Evolutionary conservation across 2,329 filamentous ascomycete species (phyloP).

Genomic region (Colletotrichum noveboracense): DNA sequence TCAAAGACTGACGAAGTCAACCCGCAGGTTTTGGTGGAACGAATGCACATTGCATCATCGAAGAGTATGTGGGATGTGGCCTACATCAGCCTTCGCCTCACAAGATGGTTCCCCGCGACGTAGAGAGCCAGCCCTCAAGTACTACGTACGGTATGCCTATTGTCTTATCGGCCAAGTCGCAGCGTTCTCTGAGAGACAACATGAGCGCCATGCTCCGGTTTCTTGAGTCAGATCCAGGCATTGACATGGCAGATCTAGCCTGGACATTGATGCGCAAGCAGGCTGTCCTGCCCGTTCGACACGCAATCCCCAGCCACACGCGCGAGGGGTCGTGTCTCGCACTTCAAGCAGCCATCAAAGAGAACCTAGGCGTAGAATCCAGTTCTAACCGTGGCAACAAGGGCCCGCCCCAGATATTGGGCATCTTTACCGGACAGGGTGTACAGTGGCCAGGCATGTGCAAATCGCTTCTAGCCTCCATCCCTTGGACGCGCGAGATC

Average conservation of each 20-base stretch:
- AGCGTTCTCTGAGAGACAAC: neutral
- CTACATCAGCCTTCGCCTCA: neutral
- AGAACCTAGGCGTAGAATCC: neutral
- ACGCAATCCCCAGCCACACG: neutral
- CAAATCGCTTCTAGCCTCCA: neutral
- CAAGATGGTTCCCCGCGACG: neutral
- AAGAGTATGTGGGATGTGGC: neutral
- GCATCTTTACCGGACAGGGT: slow-evolving; percentile 36
- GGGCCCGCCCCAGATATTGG: slow-evolving; percentile 4
- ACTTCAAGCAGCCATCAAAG: neutral
- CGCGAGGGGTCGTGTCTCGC: neutral
- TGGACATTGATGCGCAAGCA: neutral
- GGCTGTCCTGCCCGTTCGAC: neutral
- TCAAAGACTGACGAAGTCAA: neutral
- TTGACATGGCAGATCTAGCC: neutral
- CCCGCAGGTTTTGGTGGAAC: slow-evolving; percentile 1
- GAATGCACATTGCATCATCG: slow-evolving; percentile 2
- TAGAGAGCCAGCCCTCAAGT: neutral
- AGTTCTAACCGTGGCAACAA: neutral
- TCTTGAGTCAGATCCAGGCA: neutral
- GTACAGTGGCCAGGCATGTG: slow-evolving; percentile 33
- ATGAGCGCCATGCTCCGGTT: neutral
- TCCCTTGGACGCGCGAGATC: neutral
- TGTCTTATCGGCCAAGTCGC: neutral
- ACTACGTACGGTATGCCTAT: neutral